These are phyloP conservation scores for Quillaja saponaria DNA, from an alignment of 306 rosid genomes.

Conservation along the genomic window DNA sequence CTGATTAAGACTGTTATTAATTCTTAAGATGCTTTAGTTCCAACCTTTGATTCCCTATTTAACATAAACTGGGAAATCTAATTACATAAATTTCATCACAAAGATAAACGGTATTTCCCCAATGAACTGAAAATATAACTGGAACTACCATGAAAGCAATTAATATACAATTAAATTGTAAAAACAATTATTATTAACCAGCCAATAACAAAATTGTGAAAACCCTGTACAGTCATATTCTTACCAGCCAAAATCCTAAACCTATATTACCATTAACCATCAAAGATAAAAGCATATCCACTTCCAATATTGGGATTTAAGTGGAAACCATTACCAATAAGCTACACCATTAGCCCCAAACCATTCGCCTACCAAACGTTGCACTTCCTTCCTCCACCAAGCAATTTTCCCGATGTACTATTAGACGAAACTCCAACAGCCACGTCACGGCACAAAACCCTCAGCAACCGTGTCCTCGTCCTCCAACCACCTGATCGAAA, in stretches of 20 bases:
- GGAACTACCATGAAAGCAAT: too few species aligned
- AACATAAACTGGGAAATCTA: too few species aligned
- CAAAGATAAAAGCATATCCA: constrained; percentile 2
- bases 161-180: too few species aligned
- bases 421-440: constrained; percentile 43
- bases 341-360: neutral
- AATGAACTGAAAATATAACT: too few species aligned
- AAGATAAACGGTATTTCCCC: too few species aligned
- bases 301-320: neutral
- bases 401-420: constrained; percentile 44
- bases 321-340: neutral
- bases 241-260: neutral
- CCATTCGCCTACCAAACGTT: constrained; percentile 57
- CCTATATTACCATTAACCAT: constrained; percentile 11
- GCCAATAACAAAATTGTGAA: too few species aligned
- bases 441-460: constrained; percentile 55
- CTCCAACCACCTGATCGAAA: constrained; percentile 75
- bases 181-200: too few species aligned
- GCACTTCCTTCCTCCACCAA: constrained; percentile 50
- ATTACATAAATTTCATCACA: too few species aligned
- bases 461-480: constrained; percentile 53
- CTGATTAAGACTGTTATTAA: too few species aligned
- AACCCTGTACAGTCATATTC: constrained; percentile 7
- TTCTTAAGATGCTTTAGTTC: too few species aligned
- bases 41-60: too few species aligned